These are phyloP conservation scores for Naganishia sp. DNA, from an alignment of 1,284 basidiomycete species.

Conservation along the genomic window DNA sequence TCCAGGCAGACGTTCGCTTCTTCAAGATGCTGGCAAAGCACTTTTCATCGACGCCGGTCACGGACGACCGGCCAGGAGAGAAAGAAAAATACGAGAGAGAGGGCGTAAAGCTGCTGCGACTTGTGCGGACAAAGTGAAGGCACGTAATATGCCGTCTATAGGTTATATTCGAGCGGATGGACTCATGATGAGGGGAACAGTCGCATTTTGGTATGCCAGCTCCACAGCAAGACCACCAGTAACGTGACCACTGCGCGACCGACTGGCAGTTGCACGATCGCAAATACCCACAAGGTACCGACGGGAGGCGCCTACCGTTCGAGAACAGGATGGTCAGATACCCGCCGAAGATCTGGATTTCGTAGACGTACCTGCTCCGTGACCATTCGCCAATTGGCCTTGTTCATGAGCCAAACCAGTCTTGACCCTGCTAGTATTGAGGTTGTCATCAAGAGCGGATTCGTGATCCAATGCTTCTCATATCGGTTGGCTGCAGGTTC, in stretches of 20 bases:
- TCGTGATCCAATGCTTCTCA: constrained; percentile 38
- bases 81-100: constrained; percentile 47
- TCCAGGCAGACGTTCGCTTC: constrained; percentile 85
- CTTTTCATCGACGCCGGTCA: constrained; percentile 61
- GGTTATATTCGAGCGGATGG: background rate
- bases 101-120: constrained; percentile 47
- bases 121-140: constrained; percentile 38
- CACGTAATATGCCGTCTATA: background rate
- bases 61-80: constrained; percentile 48
- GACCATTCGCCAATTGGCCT: constrained; percentile 45
- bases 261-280: constrained; percentile 52
- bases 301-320: constrained; percentile 48
- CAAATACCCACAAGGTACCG: constrained; percentile 53
- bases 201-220: constrained; percentile 43
- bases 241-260: constrained; percentile 44
- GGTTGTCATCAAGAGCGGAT: constrained; percentile 39
- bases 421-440: constrained; percentile 44
- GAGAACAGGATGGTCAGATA: background rate
- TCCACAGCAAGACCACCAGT: constrained; percentile 39
- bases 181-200: constrained; percentile 37
- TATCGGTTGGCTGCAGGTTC: constrained; percentile 42
- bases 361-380: constrained; percentile 45
- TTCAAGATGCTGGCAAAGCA: constrained; percentile 77
- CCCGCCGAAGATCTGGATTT: background rate
- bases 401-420: constrained; percentile 54